Evolutionary conservation across 352 stramenopile genomes (phyloP), one percentile per base, ranked within the genome.

Genomic region (Hyaloperonospora arabidopsidis): DNA sequence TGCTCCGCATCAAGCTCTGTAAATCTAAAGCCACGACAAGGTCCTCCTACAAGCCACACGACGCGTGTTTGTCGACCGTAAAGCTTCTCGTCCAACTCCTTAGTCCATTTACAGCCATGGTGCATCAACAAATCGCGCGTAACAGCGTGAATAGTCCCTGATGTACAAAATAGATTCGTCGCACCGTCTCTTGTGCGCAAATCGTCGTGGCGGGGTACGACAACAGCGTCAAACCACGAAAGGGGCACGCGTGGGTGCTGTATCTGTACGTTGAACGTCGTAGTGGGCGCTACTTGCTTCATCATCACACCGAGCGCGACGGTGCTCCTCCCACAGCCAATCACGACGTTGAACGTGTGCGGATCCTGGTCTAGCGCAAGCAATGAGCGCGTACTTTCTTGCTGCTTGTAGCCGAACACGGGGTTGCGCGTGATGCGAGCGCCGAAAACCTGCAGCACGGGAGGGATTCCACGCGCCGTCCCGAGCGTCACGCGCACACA

Each of bases 241-340:
- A 91, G 41, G 0, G 65, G 57, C 25, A 79, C 71, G 10, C 76
- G 74, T 15, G 80, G 80, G 43, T 91, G 80, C 54, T 91, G 76
- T 54, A 91, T 85, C 57, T 91, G 80, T 41, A 91, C 70, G 63
- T 81, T 84, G 44, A 81, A 84, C 13, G 74, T 57, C 28, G 28
- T 54, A n/a, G n/a, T 47, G 12, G 59, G 49, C 12, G 47, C 28
- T 25, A 52, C 25, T 38, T 56, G 65, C 53, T 81, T 82, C 50
- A 87, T 52, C 36, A 72, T 59, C 8, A 73, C 78, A 55, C 78
- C 82, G 12, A 91, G 59, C 38, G 80, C 56, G 18, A 89, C 73
- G 0, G 80, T 91, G 13, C 76, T 74, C 1, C 80, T 69, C 14
- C 80, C 80, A 49, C 76, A 89, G 8, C 80, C 80, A 29, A 91